Percentiles rank a stretch among this genome's conserved stretches.
Conservation (phyloP, 1,139 yeast species). For the Yamadazyma dendronema region DNA sequence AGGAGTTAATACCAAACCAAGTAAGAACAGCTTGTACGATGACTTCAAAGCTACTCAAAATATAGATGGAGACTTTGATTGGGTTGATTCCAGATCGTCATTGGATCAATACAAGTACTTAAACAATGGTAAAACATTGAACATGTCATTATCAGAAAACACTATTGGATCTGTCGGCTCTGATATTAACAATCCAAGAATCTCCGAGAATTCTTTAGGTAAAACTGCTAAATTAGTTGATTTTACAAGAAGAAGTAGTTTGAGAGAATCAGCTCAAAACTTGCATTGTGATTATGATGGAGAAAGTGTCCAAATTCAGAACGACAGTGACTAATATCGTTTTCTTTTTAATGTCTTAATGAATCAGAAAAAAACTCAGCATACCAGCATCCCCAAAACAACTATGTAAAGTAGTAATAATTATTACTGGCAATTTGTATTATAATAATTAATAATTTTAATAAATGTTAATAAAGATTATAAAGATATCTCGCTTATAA, state of each 20-base stretch:
- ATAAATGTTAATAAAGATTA: slow-evolving; percentile 1
- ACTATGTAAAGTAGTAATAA: background rate
- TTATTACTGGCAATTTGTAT: background rate
- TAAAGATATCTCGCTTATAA: background rate
- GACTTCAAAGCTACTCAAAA: slow-evolving; percentile 31
- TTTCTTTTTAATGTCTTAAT: slow-evolving; percentile 13
- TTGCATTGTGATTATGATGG: slow-evolving; percentile 26
- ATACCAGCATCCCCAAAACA: background rate
- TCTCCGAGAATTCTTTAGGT: slow-evolving; percentile 19
- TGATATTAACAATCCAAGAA: slow-evolving; percentile 10
- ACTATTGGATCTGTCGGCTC: slow-evolving; percentile 9
- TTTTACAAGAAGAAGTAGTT: slow-evolving; percentile 49
- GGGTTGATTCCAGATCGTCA: slow-evolving; percentile 19
- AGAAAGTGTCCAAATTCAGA: slow-evolving; percentile 36
- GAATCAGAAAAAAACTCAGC: slow-evolving; percentile 2
- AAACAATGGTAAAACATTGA: slow-evolving; percentile 14
- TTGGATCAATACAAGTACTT: slow-evolving; percentile 14
- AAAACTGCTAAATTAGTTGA: slow-evolving; percentile 50
- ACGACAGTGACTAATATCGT: slow-evolving; percentile 29
- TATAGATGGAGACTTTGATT: slow-evolving; percentile 27
- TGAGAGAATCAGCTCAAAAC: slow-evolving; percentile 35
- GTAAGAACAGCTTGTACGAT: slow-evolving; percentile 19
- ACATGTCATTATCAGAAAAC: slow-evolving; percentile 14
- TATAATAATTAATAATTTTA: slow-evolving; percentile 1
- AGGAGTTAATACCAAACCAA: slow-evolving; percentile 3